Base-by-base conservation (phyloP, 371 early-diverging fungal genomes). In the Mucor indicus region DNA sequence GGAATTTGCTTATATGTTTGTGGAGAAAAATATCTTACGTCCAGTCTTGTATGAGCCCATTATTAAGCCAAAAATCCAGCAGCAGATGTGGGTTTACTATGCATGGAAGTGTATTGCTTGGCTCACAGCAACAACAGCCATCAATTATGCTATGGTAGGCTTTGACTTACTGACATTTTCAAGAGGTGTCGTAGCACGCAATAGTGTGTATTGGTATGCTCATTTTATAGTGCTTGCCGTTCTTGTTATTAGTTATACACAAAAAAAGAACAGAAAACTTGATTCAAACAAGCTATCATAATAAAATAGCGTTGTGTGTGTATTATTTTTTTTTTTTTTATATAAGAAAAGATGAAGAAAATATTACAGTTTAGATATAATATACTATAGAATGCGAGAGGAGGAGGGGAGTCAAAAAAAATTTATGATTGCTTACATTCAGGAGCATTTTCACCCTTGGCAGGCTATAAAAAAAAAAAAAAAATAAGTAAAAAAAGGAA, bases 351-450 rank as follows among this genome's bases (percentile, higher is more conserved):
- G 5, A 27, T 27, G 11, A 27, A 27, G 11, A 11, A 27, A 27
- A 27, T 27, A 27, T 27, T 27, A 27, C 29, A 27, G n/a, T n/a
- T n/a, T n/a, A n/a, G n/a, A n/a, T n/a, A n/a, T n/a, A n/a, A 27
- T 27, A 27, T 25, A 44, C n/a, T 20, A 31, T 44, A 31, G 29
- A 44, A n/a, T n/a, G n/a, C n/a, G n/a, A n/a, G n/a, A n/a, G n/a
- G n/a, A n/a, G n/a, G n/a, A n/a, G n/a, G n/a, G n/a, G n/a, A n/a
- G n/a, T n/a, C n/a, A n/a, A n/a, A n/a, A n/a, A 36, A 37, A 36
- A 36, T 16, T 70, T 66, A 75, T 48, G 68, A 69, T 61, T 82
- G 79, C 55, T 82, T 82, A 62, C 83, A 82, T 55, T 82, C 83
- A 20, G 83, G 83, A 27, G 81, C 77, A 55, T 78, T 76, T 64